Conservation (phyloP, 768 basidiomycete genomes). For the Trametes cingulata region DNA sequence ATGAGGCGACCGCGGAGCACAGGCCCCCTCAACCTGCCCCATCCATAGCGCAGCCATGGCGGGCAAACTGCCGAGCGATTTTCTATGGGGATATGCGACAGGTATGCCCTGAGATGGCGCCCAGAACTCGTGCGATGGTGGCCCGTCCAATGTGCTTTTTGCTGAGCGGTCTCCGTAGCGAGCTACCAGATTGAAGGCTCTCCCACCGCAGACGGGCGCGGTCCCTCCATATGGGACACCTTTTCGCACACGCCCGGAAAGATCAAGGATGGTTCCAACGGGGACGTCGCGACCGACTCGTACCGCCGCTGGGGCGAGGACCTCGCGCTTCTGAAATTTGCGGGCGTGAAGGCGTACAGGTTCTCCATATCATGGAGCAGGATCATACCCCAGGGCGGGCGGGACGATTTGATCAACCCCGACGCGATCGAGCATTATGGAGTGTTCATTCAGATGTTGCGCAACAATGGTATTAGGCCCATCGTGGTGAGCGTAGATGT, state of each 20-base stretch:
- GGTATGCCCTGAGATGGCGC: constrained; percentile 40
- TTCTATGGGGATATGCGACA: constrained; percentile 72
- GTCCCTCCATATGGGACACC: constrained; percentile 51
- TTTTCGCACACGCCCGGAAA: constrained; percentile 46
- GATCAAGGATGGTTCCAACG: constrained; percentile 44
- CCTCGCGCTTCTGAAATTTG: constrained; percentile 44
- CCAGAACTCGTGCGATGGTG: not conserved
- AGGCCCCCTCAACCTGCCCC: not conserved
- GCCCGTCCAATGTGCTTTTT: not conserved
- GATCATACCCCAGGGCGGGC: constrained; percentile 50
- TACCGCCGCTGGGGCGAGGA: constrained; percentile 46
- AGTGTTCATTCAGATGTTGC: constrained; percentile 44
- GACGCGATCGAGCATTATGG: constrained; percentile 49
- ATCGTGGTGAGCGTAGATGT: constrained; percentile 38
- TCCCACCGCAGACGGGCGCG: constrained; percentile 37
- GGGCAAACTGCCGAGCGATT: constrained; percentile 48
- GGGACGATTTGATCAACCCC: constrained; percentile 47
- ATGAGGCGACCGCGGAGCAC: not conserved
- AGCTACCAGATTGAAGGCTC: constrained; percentile 55
- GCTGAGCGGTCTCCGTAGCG: constrained; percentile 28
- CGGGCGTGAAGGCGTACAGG: constrained; percentile 50
- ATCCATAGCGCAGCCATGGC: not conserved
- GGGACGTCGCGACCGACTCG: constrained; percentile 48
- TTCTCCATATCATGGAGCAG: constrained; percentile 58
- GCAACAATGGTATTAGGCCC: constrained; percentile 46